Evolutionary conservation across 768 basidiomycete species (phyloP).

Genomic region (Panellus pusillus): DNA sequence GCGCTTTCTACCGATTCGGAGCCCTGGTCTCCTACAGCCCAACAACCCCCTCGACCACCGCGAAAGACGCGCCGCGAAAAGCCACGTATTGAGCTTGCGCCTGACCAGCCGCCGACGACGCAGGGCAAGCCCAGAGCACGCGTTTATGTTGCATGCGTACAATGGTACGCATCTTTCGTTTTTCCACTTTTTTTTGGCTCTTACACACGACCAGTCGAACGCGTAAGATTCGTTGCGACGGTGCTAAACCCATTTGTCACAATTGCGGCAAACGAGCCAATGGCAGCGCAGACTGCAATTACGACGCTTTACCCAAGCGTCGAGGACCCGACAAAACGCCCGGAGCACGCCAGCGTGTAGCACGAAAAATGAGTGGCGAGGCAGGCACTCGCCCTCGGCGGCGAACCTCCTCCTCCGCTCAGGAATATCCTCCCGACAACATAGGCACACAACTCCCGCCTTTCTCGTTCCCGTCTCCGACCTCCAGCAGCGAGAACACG

Average conservation of each 20-base stretch:
- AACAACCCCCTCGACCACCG: constrained; percentile 16
- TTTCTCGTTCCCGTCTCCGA: constrained; percentile 21
- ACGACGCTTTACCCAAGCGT: constrained; percentile 73
- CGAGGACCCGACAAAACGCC: constrained; percentile 79
- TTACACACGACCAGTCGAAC: constrained; percentile 50
- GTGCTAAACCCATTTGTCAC: constrained; percentile 73
- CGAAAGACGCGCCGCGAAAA: constrained; percentile 54
- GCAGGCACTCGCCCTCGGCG: constrained; percentile 35
- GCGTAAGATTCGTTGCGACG: constrained; percentile 82
- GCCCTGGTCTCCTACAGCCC: constrained; percentile 12
- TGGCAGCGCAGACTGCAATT: constrained; percentile 52
- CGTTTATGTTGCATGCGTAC: constrained; percentile 77
- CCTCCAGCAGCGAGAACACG: constrained; percentile 20
- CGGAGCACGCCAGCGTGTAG: constrained; percentile 71
- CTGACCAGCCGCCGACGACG: constrained; percentile 77
- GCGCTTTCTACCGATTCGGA: constrained; percentile 17
- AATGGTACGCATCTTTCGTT: constrained; percentile 52
- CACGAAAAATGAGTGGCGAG: constrained; percentile 40
- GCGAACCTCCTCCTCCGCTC: constrained; percentile 27
- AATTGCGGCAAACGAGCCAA: constrained; percentile 62
- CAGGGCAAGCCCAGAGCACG: constrained; percentile 76
- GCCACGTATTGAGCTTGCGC: constrained; percentile 63
- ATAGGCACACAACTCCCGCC: constrained; percentile 5
- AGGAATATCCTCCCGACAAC: constrained; percentile 2
- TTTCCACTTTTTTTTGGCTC: constrained; percentile 9